Evolutionary conservation across 257 asterid genomes (phyloP), one percentile per base, ranked within the genome.

Genomic region (Thymus quinquecostatus): DNA sequence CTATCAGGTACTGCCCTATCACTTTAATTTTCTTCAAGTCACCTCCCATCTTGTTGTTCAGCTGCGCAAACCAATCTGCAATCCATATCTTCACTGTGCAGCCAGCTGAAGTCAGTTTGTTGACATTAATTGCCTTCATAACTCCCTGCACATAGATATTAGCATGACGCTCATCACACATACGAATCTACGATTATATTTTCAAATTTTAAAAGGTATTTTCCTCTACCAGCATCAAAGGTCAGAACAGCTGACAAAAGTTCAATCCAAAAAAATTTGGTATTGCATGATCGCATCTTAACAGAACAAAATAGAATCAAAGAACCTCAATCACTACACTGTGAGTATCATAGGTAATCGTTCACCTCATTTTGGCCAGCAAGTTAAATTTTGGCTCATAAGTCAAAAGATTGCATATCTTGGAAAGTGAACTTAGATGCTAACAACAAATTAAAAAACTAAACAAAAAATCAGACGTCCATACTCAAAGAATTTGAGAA

Each of bases 11-110:
- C 9, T 86, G 74, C 29, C 98, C 98, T 44, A 90, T 81, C 34
- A 82, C 89, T 75, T 78, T 81, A 66, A 90, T 92, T 74, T 90
- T 92, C 81, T 86, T 90, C 79, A 92, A 70, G 78, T 92, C 98
- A 48, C 98, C 98, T 41, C 90, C 97, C 96, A 92, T 84, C 70
- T 92, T 92, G 82, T 87, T 88, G 84, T 90, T 92, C 14, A 90
- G 78, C 80, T 88, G 97, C 0, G 98, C 97, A 82, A 90, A 92
- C 96, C 97, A 88, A 83, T 92, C 98, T 3, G 97, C 97, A 60
- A 92, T 88, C 97, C 98, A 92, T 28, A 92, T 90, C 77, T 88
- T 90, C 69, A 90, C 97, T 71, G 86, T 88, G 88, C 98, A 92
- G 71, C 98, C 98, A 44, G 96, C 89, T 14, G 89, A 80, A 66